Base-by-base conservation (phyloP, 2,329 filamentous ascomycete species). In the Neoascochyta sp. region DNA sequence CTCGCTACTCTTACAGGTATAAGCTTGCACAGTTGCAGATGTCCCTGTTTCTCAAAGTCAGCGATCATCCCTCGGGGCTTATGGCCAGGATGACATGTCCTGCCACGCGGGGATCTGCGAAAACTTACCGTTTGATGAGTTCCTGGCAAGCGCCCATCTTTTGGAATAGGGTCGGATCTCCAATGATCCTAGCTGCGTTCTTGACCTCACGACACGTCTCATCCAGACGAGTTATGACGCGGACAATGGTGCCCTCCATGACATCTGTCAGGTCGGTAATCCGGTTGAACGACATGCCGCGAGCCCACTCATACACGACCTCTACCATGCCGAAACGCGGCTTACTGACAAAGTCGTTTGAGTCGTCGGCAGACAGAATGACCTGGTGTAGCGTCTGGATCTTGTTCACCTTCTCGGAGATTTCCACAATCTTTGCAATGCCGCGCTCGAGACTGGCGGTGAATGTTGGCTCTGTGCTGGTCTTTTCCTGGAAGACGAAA, bases 71-170 rank as follows among this genome's bases (percentile, higher is more conserved):
- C 5, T 16, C 8, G 18, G 26, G n/a, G n/a, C n/a, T n/a, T n/a
- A n/a, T n/a, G n/a, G n/a, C n/a, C n/a, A n/a, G n/a, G n/a, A n/a
- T n/a, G n/a, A n/a, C n/a, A n/a, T n/a, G n/a, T n/a, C n/a, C n/a
- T n/a, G n/a, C n/a, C n/a, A n/a, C n/a, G n/a, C n/a, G n/a, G n/a
- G n/a, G n/a, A n/a, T n/a, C n/a, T n/a, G n/a, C n/a, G n/a, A 13
- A 40, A 32, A 95, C 92, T 62, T 95, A 92, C 54, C 92, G 72
- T 74, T 95, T 93, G 61, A 98, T 98, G 75, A 95, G 76, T 71
- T 98, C 92, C 74, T 96, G 90, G 47, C 90, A 93, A 42, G 81
- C 81, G 67, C 94, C 83, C 90, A 98, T 98, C 76, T 98, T 98
- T 47, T 82, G 79, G 63, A 94, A 95, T 47, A 98, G 68, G 33